Conservation (phyloP, 768 basidiomycete genomes). For the Rhizopogon vinicolor region DNA sequence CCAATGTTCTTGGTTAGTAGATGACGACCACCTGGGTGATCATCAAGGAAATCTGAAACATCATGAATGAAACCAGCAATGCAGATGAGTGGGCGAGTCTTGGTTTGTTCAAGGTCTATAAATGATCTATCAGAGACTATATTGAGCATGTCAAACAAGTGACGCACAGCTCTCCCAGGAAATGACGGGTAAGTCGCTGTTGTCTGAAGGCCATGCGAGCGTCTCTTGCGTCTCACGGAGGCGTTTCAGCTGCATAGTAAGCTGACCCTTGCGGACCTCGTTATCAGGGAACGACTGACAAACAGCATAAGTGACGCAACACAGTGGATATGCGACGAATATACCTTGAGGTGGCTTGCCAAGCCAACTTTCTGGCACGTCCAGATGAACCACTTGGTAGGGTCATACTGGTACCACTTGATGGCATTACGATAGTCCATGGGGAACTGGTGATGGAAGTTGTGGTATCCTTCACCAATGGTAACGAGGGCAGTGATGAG, state of each 20-base stretch:
- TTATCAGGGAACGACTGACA: slow-evolving; percentile 56
- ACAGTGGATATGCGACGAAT: background rate
- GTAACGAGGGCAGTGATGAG: slow-evolving; percentile 85
- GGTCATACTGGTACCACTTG: slow-evolving; percentile 87
- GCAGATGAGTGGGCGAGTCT: slow-evolving; percentile 77
- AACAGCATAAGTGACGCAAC: background rate
- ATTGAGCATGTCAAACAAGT: background rate
- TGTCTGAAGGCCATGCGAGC: slow-evolving; percentile 76
- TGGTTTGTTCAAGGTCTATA: slow-evolving; percentile 72
- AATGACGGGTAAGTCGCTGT: slow-evolving; percentile 72
- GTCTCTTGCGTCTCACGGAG: slow-evolving; percentile 73
- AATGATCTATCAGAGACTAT: background rate
- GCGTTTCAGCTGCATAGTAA: slow-evolving; percentile 92
- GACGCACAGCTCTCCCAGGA: slow-evolving; percentile 81
- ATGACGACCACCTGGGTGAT: slow-evolving; percentile 90
- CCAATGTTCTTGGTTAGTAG: slow-evolving; percentile 82
- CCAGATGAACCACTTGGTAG: slow-evolving; percentile 87
- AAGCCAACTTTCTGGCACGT: slow-evolving; percentile 44
- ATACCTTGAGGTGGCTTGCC: slow-evolving; percentile 52
- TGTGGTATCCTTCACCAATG: slow-evolving; percentile 96
- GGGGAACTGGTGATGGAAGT: slow-evolving; percentile 96
- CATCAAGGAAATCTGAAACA: slow-evolving; percentile 76
- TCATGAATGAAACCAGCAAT: slow-evolving; percentile 94
- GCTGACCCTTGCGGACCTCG: slow-evolving; percentile 79
- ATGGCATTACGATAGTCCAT: slow-evolving; percentile 98